Evolutionary conservation across 1,139 yeast genomes (phyloP), one percentile per base, ranked within the genome.

Genomic region (Protomyces inundatus): DNA sequence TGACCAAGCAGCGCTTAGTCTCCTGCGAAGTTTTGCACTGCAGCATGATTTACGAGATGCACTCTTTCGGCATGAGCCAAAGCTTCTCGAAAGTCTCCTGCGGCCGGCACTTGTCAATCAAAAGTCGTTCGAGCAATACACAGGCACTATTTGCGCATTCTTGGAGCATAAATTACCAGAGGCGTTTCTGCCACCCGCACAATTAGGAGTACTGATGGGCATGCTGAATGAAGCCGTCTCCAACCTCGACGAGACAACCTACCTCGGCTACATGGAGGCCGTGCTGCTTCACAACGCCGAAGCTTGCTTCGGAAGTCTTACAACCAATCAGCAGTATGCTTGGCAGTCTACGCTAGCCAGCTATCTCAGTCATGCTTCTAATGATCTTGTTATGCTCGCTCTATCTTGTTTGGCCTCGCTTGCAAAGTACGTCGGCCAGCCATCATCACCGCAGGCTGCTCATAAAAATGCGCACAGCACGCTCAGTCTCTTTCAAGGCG

Each of bases 351-450:
- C 53, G 3, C 45, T 58, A 4, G 62, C 62, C 6, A 34, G 35
- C 35, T 36, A 33, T 4, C 36, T 58, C 6, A 55, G 51, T 23
- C 32, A 46, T 5, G 14, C 42, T 4, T 55, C 53, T 10, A 39
- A 50, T 14, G 42, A 23, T 4, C 10, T 33, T 3, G 56, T 52
- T 4, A 14, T 58, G 7, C 39, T 16, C 14, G 62, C 62, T 14
- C 52, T 58, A 16, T 58, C 62, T 4, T 51, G 56, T 39, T 35
- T 58, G n/a, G 52, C 56, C 6, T 52, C 56, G 6, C 42, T 58
- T 12, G 54, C 62, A 2, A 30, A 32, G n/a, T 9, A 6, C 10
- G 23, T n/a, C 12, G 33, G 33, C n/a, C 23, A 7, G 3, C 36
- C 16, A 6, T 16, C 42, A 4, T 9, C 30, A 34, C 32, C 30